Evolutionary conservation across 1,284 basidiomycete genomes (phyloP).

Genomic region (Ceratobasidium papillatum): DNA sequence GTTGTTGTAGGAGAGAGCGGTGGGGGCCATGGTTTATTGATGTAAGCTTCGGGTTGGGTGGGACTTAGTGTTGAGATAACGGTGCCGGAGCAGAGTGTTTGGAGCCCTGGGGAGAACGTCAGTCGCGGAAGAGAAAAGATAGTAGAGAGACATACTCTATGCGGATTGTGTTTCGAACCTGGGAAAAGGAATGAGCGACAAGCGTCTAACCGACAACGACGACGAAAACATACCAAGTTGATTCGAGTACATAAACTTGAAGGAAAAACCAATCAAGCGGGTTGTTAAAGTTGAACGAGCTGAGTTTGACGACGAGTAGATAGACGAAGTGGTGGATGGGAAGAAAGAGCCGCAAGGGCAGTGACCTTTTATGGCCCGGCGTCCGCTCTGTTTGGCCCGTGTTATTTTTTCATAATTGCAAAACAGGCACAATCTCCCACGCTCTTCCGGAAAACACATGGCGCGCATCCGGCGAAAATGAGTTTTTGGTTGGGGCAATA

Average conservation of each 20-base stretch:
- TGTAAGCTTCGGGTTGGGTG: not conserved
- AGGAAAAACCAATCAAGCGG: slow-evolving; percentile 26
- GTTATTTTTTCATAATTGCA: slow-evolving; percentile 10
- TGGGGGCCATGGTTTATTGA: slow-evolving; percentile 29
- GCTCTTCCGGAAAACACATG: slow-evolving; percentile 26
- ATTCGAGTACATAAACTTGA: slow-evolving; percentile 41
- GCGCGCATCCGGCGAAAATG: not conserved
- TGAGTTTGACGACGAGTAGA: not conserved
- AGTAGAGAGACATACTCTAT: slow-evolving; percentile 20
- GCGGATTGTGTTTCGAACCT: slow-evolving; percentile 41
- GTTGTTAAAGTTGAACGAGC: not conserved
- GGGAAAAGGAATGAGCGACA: not conserved
- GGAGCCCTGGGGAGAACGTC: slow-evolving; percentile 20
- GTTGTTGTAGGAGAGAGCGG: slow-evolving; percentile 40
- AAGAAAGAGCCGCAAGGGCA: not conserved
- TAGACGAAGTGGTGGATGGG: slow-evolving; percentile 27
- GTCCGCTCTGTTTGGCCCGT: slow-evolving; percentile 19
- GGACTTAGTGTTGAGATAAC: slow-evolving; percentile 34
- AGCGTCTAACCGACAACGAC: not conserved
- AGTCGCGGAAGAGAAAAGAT: not conserved
- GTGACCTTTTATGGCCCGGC: slow-evolving; percentile 19
- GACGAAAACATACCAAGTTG: slow-evolving; percentile 29
- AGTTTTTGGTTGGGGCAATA: not conserved
- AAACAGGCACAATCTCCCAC: slow-evolving; percentile 25
- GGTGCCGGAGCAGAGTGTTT: slow-evolving; percentile 37